Base-by-base conservation (phyloP, 192 early-diverging fungal genomes). In the Podila verticillata region DNA sequence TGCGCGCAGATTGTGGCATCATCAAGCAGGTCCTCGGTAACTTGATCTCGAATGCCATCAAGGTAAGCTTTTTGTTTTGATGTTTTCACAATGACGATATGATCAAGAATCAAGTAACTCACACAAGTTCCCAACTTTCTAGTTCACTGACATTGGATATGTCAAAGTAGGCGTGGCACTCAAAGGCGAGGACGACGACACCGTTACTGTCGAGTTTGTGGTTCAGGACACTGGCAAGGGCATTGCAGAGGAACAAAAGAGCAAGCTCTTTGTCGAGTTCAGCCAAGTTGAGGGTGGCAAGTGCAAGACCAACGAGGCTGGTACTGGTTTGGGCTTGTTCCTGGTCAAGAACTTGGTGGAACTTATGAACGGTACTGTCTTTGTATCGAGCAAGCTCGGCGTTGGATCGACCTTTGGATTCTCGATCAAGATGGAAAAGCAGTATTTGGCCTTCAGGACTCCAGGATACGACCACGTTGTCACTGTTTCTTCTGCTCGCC, bases 361-460 rank as follows among this genome's bases (percentile, higher is more conserved):
- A 36, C 57, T 80, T 39, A 80, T 80, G 77, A 63, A 65, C 32
- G 77, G 77, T 17, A 57, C 64, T 24, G 77, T 80, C 54, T 80
- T 80, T 68, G 70, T 80, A 6, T 15, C 48, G 12, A 80, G 77
- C 57, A 35, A 80, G 28, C 61, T 72, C 24, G 77, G 77, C 36
- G 77, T 80, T 31, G 77, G 77, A 19, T 80, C 77, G 3, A 80
- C 77, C 8, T 80, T 80, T 65, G 77, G 77, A 35, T 80, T 80
- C 29, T 61, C 63, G 8, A 72, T 80, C 77, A 80, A 72, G 57
- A 72, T 80, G 69, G 77, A 80, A 66, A 80, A 80, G 28, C 77
- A 80, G 61, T 80, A 68, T n/a, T 61, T 80, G 28, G 77, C 77
- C 15, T 80, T 80, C 61, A 29, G 77, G 8, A 80, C 77, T 4